Percentiles rank a stretch among this genome's conserved stretches.
Conservation (phyloP, 768 basidiomycete species). For the Kondoa subrosea region DNA sequence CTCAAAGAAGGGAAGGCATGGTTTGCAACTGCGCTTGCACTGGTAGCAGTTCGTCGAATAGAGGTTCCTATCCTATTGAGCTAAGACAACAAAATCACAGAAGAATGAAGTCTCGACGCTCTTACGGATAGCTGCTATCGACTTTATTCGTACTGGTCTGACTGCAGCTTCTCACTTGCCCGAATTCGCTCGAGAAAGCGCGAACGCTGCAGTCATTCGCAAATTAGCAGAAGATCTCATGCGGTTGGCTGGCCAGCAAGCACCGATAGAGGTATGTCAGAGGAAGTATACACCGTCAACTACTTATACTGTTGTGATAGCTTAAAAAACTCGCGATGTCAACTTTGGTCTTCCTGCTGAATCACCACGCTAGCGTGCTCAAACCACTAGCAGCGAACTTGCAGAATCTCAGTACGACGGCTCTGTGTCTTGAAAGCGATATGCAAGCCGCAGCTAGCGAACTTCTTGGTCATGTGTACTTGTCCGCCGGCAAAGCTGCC, state of each 20-base stretch:
- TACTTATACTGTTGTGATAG: too few relatives aligned
- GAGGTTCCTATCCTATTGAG: too few relatives aligned
- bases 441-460: not conserved
- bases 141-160: not conserved
- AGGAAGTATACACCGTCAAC: too few relatives aligned
- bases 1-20: constrained; percentile 11
- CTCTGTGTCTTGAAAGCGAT: constrained; percentile 8
- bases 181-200: not conserved
- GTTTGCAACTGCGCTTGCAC: constrained; percentile 9
- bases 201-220: not conserved
- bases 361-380: constrained; percentile 9
- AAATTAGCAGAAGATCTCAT: not conserved
- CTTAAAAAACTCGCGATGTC: constrained; percentile 4
- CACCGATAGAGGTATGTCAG: too few relatives aligned
- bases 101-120: not conserved
- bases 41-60: constrained; percentile 6
- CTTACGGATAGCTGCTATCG: not conserved
- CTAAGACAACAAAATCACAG: not conserved
- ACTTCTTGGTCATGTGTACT: constrained; percentile 12
- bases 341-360: constrained; percentile 1
- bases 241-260: not conserved
- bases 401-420: constrained; percentile 7
- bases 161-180: not conserved
- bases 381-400: constrained; percentile 10
- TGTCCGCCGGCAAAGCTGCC: constrained; percentile 15